phyloP scores from a whole-genome alignment of 2,329 filamentous ascomycete species.

The Fusarium circinatum region DNA sequence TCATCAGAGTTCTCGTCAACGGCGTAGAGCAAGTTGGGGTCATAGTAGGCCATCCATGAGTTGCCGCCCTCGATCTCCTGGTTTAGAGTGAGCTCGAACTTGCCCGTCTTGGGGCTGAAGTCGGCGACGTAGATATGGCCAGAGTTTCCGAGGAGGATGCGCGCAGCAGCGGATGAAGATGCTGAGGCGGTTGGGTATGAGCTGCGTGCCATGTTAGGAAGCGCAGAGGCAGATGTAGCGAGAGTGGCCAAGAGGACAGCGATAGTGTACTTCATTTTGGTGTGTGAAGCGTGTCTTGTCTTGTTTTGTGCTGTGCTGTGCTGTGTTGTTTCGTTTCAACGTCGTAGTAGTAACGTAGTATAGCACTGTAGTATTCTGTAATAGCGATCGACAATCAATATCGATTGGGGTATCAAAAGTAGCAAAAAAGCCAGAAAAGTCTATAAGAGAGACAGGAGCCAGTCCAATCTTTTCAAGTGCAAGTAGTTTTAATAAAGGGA shows the following conservation, averaged over 20 bases:
- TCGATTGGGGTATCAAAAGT: slow-evolving; percentile 16
- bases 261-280: slow-evolving; percentile 37
- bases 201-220: slow-evolving; percentile 26
- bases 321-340: slow-evolving; percentile 14
- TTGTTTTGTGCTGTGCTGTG: neutral
- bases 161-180: slow-evolving; percentile 30
- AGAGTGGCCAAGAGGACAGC: slow-evolving; percentile 36
- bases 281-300: neutral
- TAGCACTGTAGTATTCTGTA: neutral
- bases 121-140: slow-evolving; percentile 54
- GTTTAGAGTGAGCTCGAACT: slow-evolving; percentile 52
- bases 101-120: slow-evolving; percentile 50
- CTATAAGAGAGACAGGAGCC: slow-evolving; percentile 16
- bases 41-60: slow-evolving; percentile 59
- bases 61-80: slow-evolving; percentile 50
- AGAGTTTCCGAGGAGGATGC: slow-evolving; percentile 54
- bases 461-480: slow-evolving; percentile 23
- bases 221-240: slow-evolving; percentile 28
- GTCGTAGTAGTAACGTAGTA: neutral
- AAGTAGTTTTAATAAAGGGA: slow-evolving; percentile 13
- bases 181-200: slow-evolving; percentile 13
- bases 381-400: slow-evolving; percentile 21
- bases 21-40: slow-evolving; percentile 55
- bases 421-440: neutral
- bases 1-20: slow-evolving; percentile 58